Conservation (phyloP, 371 early-diverging fungal species). For the Coemansia sp. region DNA sequence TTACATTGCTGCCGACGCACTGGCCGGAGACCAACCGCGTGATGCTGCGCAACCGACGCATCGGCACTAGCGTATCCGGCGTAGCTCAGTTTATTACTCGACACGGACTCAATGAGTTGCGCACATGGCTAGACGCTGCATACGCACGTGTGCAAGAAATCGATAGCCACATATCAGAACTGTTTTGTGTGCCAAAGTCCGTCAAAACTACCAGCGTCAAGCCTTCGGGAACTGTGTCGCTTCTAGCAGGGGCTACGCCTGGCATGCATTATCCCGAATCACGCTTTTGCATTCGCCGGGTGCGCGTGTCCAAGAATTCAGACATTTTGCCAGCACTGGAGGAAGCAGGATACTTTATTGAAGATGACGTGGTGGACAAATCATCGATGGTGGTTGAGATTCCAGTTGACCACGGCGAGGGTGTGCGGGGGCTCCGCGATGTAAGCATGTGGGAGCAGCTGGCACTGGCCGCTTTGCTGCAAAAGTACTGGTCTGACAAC, state of each 20-base stretch:
- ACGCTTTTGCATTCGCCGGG: constrained; percentile 52
- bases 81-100: constrained; percentile 50
- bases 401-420: constrained; percentile 51
- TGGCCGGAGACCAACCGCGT: constrained; percentile 51
- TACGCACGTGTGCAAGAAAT: constrained; percentile 23
- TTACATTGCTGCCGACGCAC: constrained; percentile 50
- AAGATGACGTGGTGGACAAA: constrained; percentile 44
- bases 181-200: constrained; percentile 46
- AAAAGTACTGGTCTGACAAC: constrained; percentile 52
- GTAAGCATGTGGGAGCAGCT: constrained; percentile 55
- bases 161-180: constrained; percentile 36
- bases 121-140: constrained; percentile 46
- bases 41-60: constrained; percentile 52
- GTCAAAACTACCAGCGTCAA: constrained; percentile 53
- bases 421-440: constrained; percentile 37
- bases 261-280: constrained; percentile 55
- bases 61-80: constrained; percentile 51
- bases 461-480: constrained; percentile 50
- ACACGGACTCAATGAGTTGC: constrained; percentile 26
- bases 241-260: constrained; percentile 53
- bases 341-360: constrained; percentile 14
- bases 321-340: constrained; percentile 2
- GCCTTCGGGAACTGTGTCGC: constrained; percentile 50
- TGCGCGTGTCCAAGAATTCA: constrained; percentile 26
- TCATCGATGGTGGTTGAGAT: constrained; percentile 47